Conservation (phyloP, 495 filamentous ascomycete genomes). For the Talaromyces adpressus region DNA sequence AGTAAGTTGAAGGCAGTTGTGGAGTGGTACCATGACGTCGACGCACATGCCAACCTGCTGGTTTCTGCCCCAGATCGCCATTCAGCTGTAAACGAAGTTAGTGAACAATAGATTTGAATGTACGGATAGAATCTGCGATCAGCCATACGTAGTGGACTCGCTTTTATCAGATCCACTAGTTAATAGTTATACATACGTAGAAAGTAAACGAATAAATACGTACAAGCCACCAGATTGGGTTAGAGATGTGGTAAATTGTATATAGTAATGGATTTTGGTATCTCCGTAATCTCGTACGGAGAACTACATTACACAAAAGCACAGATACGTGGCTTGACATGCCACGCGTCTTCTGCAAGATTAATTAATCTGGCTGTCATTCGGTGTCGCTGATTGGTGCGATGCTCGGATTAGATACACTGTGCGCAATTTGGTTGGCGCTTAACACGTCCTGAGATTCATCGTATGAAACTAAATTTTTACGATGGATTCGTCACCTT, state of each 20-base stretch:
- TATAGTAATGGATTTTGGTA: no score
- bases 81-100: background rate
- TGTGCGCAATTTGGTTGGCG: background rate
- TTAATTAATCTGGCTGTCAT: background rate
- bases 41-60: background rate
- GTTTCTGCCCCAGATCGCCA: background rate
- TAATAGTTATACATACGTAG: no score
- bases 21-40: background rate
- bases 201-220: background rate
- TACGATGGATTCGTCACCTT: no score
- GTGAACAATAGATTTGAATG: background rate
- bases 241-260: background rate
- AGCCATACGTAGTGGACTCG: background rate
- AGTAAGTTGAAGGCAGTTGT: no score
- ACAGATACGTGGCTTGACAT: background rate
- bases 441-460: no score
- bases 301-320: background rate
- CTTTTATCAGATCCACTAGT: background rate
- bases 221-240: background rate
- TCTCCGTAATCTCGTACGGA: no score
- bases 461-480: no score
- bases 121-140: no score
- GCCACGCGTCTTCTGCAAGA: background rate
- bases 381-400: background rate
- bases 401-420: background rate